phyloP scores from a whole-genome alignment of 805 yeast species.

The Pichia thaimueangensis region DNA sequence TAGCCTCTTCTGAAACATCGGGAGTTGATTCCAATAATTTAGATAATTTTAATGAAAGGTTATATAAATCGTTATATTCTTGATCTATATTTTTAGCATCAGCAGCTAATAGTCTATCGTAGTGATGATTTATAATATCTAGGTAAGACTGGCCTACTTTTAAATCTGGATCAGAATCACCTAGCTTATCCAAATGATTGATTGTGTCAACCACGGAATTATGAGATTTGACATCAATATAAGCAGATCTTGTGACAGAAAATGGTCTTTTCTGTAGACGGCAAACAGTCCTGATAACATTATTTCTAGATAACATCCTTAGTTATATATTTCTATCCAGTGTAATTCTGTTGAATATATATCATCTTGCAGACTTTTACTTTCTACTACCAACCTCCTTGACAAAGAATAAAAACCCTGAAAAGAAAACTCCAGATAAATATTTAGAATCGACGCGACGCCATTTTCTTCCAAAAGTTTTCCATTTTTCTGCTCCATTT shows the following conservation, averaged over 20 bases:
- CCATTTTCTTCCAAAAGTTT: not conserved
- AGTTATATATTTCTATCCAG: too few species aligned
- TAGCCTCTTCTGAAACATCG: constrained; percentile 10
- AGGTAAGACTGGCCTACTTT: constrained; percentile 3
- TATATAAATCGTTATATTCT: constrained; percentile 14
- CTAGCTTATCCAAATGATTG: not conserved
- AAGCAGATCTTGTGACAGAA: not conserved
- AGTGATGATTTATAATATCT: constrained; percentile 14
- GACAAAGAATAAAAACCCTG: too few species aligned
- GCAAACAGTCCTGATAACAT: not conserved
- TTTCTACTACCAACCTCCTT: too few species aligned
- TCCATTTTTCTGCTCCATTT: not conserved
- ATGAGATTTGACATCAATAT: constrained; percentile 3
- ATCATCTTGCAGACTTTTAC: too few species aligned
- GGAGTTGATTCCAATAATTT: constrained; percentile 10
- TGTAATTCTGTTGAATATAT: too few species aligned
- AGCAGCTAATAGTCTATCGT: not conserved
- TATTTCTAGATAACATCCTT: not conserved
- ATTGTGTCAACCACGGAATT: constrained; percentile 5
- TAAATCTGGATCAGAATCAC: constrained; percentile 8
- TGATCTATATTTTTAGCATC: not conserved
- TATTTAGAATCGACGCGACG: too few species aligned
- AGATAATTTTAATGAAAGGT: constrained; percentile 10
- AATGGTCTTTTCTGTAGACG: not conserved
- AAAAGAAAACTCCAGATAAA: not conserved